Base-by-base conservation (phyloP, 1,139 yeast species). In the Hyphopichia wangnamkhiaoensis region DNA sequence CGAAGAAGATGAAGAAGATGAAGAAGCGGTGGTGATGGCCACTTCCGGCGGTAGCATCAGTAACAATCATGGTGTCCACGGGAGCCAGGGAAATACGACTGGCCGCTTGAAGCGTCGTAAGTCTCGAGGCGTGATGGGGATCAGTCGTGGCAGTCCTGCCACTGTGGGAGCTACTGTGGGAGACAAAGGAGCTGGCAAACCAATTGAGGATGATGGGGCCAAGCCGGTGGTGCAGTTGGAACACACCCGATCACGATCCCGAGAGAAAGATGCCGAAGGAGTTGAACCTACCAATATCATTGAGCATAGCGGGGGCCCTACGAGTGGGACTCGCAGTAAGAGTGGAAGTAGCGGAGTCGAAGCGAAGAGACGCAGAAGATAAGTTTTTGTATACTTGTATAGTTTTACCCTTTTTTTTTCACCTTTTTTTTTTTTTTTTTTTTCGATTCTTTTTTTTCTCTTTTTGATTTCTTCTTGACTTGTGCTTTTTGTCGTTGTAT, bases 41-140 rank as follows among this genome's bases (percentile, higher is more conserved):
- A 25, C 35, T 10, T 21, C 18, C 14, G 21, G 7, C 31, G 18
- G 14, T 18, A 30, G 24, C 38, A 17, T 27, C 26, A 25, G 23
- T 27, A 34, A 19, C 14, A 27, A 7, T n/a, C 9, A 7, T 15
- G 16, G 4, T 8, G 4, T 17, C 19, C 7, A 4, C 7, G 19
- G 17, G 32, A 34, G 19, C 20, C 19, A 10, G 25, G 21, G 10
- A 21, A 9, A 12, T 26, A 40, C 34, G 14, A 28, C 34, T 28
- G 31, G 27, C 37, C 41, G 8, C 37, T 37, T 48, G 24, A 61
- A 59, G 37, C 45, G 67, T 35, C 50, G 66, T 30, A 56, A 58
- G 17, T 59, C 65, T 9, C 42, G 65, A 28, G 63, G 61, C n/a
- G 59, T 64, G 15, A 53, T 54, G 15, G 55, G 57, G 13, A 42